Evolutionary conservation across 2,329 filamentous ascomycete genomes (phyloP), one percentile per base, ranked within the genome.

Genomic region (Drechslerella stenobrocha): DNA sequence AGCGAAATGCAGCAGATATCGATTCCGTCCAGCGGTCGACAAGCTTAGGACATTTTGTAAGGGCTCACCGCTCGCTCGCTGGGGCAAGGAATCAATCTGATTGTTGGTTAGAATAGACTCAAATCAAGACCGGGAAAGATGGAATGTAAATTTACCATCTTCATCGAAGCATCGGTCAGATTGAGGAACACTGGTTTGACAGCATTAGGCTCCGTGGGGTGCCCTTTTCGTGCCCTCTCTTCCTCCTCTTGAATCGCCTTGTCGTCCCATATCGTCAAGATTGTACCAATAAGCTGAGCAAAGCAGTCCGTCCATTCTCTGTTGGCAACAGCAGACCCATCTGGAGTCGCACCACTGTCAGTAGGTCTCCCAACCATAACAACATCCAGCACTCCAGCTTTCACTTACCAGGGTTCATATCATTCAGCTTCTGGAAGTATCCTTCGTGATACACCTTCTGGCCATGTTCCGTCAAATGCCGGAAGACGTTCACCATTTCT

Each of bases 361-460:
- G 35, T n/a, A 28, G 26, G 59, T 47, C 40, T 22, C 32, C 48
- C 42, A 52, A 34, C n/a, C 30, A 15, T 35, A 30, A 15, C 37
- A 35, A 15, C 11, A 35, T 30, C 34, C 23, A 44, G 23, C 24
- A 32, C 32, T 13, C 42, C n/a, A 28, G 5, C n/a, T 3, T 15
- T 44, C 28, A 50, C 60, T 30, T n/a, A 96, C 91, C 86, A 57
- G 85, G 87, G 74, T 97, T 95, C 72, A 96, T 85, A 77, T 98
- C 93, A 76, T 96, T 92, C 48, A 98, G 80, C 78, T 97, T 98
- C 73, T 98, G 79, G 72, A 98, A 97, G 75, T 97, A 98, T 34
- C 93, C 93, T 78, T 98, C 93, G 73, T 96, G 91, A 76, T 97
- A 98, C 58, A 97, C 80, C 78, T 97, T 97, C 77, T 96, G 96